Conservation (phyloP, 2,329 filamentous ascomycete species). For the Zalaria sp. region DNA sequence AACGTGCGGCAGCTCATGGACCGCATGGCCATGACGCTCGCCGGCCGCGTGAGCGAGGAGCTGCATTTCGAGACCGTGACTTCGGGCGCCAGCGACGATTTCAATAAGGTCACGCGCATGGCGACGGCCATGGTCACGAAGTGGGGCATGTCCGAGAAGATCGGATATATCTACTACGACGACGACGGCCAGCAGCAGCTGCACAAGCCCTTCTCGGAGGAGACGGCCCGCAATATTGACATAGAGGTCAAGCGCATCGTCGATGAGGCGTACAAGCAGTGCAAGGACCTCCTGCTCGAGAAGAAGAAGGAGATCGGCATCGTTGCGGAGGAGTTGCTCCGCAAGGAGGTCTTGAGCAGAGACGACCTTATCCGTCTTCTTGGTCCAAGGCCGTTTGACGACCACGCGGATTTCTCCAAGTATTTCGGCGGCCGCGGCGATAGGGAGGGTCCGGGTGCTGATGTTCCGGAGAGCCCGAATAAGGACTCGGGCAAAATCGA, state of each 20-base stretch:
- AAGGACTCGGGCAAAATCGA: constrained; percentile 3
- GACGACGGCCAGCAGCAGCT: constrained; percentile 66
- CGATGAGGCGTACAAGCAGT: constrained; percentile 84
- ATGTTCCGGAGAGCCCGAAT: constrained; percentile 4
- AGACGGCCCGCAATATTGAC: constrained; percentile 86
- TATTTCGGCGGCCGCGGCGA: constrained; percentile 51
- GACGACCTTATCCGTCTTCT: constrained; percentile 88
- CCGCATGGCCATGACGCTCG: constrained; percentile 98
- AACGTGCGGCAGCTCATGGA: constrained; percentile 94
- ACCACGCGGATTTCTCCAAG: constrained; percentile 81
- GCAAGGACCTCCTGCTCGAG: constrained; percentile 64
- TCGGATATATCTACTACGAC: constrained; percentile 85
- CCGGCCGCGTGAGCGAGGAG: constrained; percentile 88
- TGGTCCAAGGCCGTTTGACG: constrained; percentile 70
- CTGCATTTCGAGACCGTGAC: constrained; percentile 95
- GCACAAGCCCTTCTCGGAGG: constrained; percentile 90
- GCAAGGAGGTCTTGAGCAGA: constrained; percentile 78
- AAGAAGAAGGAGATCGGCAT: constrained; percentile 83
- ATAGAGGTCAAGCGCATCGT: constrained; percentile 82
- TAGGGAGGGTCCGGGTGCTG: constrained; percentile 27
- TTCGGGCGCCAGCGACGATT: constrained; percentile 87
- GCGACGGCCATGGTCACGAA: constrained; percentile 98
- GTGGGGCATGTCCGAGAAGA: constrained; percentile 94
- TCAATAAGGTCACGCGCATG: constrained; percentile 95
- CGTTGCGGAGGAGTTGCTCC: constrained; percentile 82